Base-by-base conservation (phyloP, 2,329 filamentous ascomycete genomes). In the Talaromyces marneffei region DNA sequence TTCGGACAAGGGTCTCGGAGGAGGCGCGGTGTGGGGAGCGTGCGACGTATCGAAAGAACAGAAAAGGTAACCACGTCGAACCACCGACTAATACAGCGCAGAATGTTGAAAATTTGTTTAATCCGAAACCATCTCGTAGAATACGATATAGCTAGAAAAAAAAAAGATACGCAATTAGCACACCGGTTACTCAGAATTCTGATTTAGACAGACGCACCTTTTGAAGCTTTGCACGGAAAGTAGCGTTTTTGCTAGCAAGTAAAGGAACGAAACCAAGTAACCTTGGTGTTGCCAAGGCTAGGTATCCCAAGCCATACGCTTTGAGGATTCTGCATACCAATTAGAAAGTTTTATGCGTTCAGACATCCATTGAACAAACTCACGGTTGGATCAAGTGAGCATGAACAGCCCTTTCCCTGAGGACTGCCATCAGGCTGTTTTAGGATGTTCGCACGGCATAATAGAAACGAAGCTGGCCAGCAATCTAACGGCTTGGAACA, bases 71-170 rank as follows among this genome's bases (percentile, higher is more conserved):
- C 55, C 80, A 60, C 16, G 79, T 82, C 57, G 81, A 82, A 23
- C 82, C 81, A 40, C 79, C 82, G 18, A 83, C 74, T 16, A 84
- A 71, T 25, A 78, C 66, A 46, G 77, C 83, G 68, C 82, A 84
- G 63, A 81, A 82, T 3, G 80, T 73, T 35, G 82, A 80, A 64
- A 84, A 83, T 55, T 78, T 77, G 66, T 82, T 75, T 42, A 77
- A 65, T 39, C 75, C 75, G 37, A 80, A 66, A 27, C 78, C 72
- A 63, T 71, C 69, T 39, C 69, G 71, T 33, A 82, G 66, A 54
- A 77, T 71, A 39, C 66, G 68, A 48, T 65, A 65, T 50, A 80
- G 62, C 79, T 81, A 46, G 29, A 16, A 46, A 50, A n/a, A 29
- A 14, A 57, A 20, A 20, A 20, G 50, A 44, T n/a, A n/a, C n/a